Evolutionary conservation across 1,284 basidiomycete genomes (phyloP).

Genomic region (Marasmius sp.): DNA sequence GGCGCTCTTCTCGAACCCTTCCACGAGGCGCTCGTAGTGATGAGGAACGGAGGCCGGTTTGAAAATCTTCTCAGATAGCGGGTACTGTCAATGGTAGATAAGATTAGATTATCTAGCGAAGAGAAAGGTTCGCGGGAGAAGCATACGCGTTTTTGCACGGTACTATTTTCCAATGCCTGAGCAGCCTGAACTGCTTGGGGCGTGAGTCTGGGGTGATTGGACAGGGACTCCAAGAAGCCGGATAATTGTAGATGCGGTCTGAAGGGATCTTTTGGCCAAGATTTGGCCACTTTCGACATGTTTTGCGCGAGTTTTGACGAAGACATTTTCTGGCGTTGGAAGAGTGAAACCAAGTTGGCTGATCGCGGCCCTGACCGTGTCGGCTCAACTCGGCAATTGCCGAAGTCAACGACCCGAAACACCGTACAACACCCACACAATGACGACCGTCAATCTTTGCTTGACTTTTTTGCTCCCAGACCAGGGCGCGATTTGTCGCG

Average conservation of each 20-base stretch:
- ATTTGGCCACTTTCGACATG: constrained; percentile 49
- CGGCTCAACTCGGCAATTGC: neutral
- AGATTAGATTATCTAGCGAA: constrained; percentile 8
- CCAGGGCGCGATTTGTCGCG: too few species aligned
- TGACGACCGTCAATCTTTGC: too few species aligned
- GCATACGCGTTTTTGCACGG: constrained; percentile 55
- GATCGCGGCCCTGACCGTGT: too few species aligned
- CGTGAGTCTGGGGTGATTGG: constrained; percentile 66
- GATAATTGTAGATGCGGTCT: constrained; percentile 72
- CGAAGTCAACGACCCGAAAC: neutral
- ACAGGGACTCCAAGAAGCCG: constrained; percentile 60
- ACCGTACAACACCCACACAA: too few species aligned
- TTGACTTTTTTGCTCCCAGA: too few species aligned
- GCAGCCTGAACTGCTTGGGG: constrained; percentile 57
- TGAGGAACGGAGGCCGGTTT: constrained; percentile 67
- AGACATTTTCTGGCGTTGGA: constrained; percentile 22
- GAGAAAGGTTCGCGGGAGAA: constrained; percentile 29
- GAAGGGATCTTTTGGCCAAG: constrained; percentile 71
- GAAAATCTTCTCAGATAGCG: constrained; percentile 58
- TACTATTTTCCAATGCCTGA: constrained; percentile 51
- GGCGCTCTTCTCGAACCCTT: constrained; percentile 70
- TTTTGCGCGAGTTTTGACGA: constrained; percentile 45
- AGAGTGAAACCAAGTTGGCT: neutral
- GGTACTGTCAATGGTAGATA: constrained; percentile 47
- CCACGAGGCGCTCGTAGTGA: constrained; percentile 69